Evolutionary conservation across 768 basidiomycete species (phyloP), one percentile per base, ranked within the genome.

Genomic region (Auricularia cornea): DNA sequence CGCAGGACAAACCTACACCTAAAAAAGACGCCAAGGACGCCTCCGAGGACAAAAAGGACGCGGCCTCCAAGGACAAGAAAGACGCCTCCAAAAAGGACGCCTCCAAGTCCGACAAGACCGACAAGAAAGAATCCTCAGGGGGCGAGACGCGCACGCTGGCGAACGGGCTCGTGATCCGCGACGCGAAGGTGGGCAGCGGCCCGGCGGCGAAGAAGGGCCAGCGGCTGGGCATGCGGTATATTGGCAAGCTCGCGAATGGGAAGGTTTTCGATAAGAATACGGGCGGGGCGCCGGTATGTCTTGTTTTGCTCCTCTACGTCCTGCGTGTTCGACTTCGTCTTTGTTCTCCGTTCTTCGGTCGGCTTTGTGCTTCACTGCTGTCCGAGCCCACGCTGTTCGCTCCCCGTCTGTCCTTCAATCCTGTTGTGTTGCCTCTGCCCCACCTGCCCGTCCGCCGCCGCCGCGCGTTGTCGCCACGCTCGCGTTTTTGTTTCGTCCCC

Each of bases 141-240:
- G 48, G 62, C 41, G 35, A 62, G 32, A 60, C 72, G 65, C 66
- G 68, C 59, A 76, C 74, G 18, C 77, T 93, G 60, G 74, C 85
- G 2, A 85, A 84, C 32, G 95, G 94, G 16, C 76, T 98, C 61
- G 84, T 89, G 73, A 78, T 92, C 66, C 75, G 81, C 66, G 96
- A 98, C 73, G 73, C 79, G 66, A 94, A 88, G 71, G 70, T 84
- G 57, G 96, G 96, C 54, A 83, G 83, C 1, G 96, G 96, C n/a
- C 85, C 90, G 40, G 79, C 81, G 70, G 94, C 91, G 20, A 97
- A 95, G 80, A 84, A 85, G 62, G 95, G 95, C 18, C 86, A 88
- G 76, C 86, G 79, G 51, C 81, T 97, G 59, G 79, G 78, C 61
- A 91, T 98, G 88, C 81, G 96, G 63, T 98, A 98, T 76, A 87